A percentile compares a stretch with the other conserved stretches of the same genome.
Evolutionary conservation across 2,329 filamentous ascomycete genomes (phyloP).

Genomic region (Blumeria hordei): DNA sequence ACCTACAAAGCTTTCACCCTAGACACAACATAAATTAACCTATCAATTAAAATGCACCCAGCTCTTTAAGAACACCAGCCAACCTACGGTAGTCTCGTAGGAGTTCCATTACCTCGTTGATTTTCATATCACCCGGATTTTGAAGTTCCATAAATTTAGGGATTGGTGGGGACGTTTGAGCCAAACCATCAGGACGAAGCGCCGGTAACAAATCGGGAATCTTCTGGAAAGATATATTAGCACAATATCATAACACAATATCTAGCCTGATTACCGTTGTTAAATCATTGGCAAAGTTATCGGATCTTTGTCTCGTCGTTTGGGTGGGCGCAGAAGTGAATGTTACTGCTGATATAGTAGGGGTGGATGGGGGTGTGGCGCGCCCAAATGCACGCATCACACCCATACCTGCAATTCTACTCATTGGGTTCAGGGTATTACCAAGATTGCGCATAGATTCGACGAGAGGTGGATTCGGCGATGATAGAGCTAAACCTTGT

Average conservation of each 20-base stretch:
- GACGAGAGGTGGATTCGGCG: slow-evolving; percentile 36
- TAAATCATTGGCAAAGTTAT: slow-evolving; percentile 17
- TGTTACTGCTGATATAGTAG: slow-evolving; percentile 7
- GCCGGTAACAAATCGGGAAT: slow-evolving; percentile 33
- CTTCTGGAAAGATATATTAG: slow-evolving; percentile 19
- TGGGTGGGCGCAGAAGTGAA: too few species aligned
- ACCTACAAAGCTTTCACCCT: too few species aligned
- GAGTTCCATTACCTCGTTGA: slow-evolving; percentile 50
- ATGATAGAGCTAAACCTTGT: slow-evolving; percentile 9
- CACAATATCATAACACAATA: too few species aligned
- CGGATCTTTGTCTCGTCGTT: too few species aligned
- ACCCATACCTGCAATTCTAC: slow-evolving; percentile 48
- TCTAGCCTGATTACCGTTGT: slow-evolving; percentile 23
- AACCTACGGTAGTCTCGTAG: slow-evolving; percentile 52
- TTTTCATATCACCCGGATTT: slow-evolving; percentile 41
- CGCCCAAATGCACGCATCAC: slow-evolving; percentile 56
- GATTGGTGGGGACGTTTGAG: slow-evolving; percentile 39
- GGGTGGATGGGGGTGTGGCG: slow-evolving; percentile 15
- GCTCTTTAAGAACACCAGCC: slow-evolving; percentile 36
- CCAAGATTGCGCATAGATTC: slow-evolving; percentile 66
- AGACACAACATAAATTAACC: too few species aligned
- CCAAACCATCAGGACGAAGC: slow-evolving; percentile 27
- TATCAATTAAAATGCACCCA: slow-evolving; percentile 27
- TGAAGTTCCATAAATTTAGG: slow-evolving; percentile 50
- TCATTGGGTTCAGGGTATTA: slow-evolving; percentile 62